Evolutionary conservation across 257 asterid genomes (phyloP).

Genomic region (Salvia rosmarinus): DNA sequence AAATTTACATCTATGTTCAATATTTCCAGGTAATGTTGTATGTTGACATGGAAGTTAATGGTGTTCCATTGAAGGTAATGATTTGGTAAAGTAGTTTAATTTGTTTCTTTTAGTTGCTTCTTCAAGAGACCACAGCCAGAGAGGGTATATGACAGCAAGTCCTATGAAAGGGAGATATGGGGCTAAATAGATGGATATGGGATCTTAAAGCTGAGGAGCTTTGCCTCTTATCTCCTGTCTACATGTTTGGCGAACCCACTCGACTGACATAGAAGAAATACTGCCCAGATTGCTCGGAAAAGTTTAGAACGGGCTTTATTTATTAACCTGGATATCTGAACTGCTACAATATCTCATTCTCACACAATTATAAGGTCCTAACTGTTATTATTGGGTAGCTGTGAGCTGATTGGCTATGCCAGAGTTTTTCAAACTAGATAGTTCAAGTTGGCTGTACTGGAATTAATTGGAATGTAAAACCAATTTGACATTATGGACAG

Average conservation of each 20-base stretch:
- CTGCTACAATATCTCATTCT: background rate
- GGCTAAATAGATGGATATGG: constrained; percentile 8
- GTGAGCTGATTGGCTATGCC: constrained; percentile 12
- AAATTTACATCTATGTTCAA: constrained; percentile 14
- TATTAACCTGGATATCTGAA: constrained; percentile 1
- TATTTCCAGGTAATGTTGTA: constrained; percentile 89
- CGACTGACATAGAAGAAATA: constrained; percentile 16
- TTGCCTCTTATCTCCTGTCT: background rate
- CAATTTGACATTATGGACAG: constrained; percentile 14
- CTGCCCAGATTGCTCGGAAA: background rate
- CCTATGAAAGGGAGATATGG: constrained; percentile 9
- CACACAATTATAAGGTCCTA: constrained; percentile 14
- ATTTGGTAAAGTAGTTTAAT: constrained; percentile 26
- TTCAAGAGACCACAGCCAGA: constrained; percentile 20
- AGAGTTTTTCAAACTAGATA: constrained; percentile 4
- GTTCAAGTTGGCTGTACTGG: background rate
- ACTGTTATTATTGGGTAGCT: constrained; percentile 2
- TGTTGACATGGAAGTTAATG: constrained; percentile 99
- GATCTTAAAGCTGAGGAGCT: background rate
- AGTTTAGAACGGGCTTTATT: background rate
- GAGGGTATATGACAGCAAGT: constrained; percentile 9
- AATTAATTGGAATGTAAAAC: constrained; percentile 20
- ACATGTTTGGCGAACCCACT: background rate
- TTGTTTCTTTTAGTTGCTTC: constrained; percentile 25
- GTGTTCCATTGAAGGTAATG: constrained; percentile 87